phyloP scores from a whole-genome alignment of 1,139 yeast genomes.

The Hemisphaericaspora subhashii region DNA sequence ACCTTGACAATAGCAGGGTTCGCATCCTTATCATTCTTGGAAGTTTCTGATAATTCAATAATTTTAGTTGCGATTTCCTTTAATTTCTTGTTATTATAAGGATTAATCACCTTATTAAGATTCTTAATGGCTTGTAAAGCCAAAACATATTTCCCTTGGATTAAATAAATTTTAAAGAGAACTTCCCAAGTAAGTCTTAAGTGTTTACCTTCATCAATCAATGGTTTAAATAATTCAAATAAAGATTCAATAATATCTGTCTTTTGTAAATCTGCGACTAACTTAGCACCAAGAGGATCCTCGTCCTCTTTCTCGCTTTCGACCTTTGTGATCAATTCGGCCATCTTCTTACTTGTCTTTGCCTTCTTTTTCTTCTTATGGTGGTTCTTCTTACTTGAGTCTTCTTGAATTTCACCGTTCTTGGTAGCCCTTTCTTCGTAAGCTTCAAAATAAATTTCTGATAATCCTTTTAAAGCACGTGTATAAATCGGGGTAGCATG shows the following conservation, averaged over 20 bases:
- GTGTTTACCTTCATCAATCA: slow-evolving; percentile 36
- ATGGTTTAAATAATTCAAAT: slow-evolving; percentile 30
- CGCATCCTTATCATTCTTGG: slow-evolving; percentile 27
- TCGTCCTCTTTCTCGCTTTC: slow-evolving; percentile 46
- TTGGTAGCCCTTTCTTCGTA: slow-evolving; percentile 24
- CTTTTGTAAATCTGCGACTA: slow-evolving; percentile 29
- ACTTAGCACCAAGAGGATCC: slow-evolving; percentile 50
- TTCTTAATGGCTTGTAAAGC: slow-evolving; percentile 46
- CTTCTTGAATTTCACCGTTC: slow-evolving; percentile 16
- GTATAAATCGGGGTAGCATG: slow-evolving; percentile 69
- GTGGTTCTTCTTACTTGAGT: slow-evolving; percentile 18
- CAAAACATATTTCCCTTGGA: slow-evolving; percentile 46
- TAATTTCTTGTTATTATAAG: slow-evolving; percentile 18
- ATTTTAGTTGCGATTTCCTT: slow-evolving; percentile 27
- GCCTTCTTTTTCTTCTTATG: slow-evolving; percentile 38
- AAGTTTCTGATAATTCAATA: slow-evolving; percentile 23
- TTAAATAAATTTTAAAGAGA: slow-evolving; percentile 38
- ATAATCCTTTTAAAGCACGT: slow-evolving; percentile 68
- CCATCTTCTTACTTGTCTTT: slow-evolving; percentile 37
- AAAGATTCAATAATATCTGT: slow-evolving; percentile 32
- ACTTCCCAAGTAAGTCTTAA: slow-evolving; percentile 37
- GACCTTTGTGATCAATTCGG: slow-evolving; percentile 40
- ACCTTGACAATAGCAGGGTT: slow-evolving; percentile 48
- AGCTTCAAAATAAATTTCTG: slow-evolving; percentile 55
- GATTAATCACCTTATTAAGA: slow-evolving; percentile 32